A percentile compares a stretch with the other conserved stretches of the same genome.
phyloP scores from a whole-genome alignment of 163 green algal genomes.

The Chloromonas sp. region DNA sequence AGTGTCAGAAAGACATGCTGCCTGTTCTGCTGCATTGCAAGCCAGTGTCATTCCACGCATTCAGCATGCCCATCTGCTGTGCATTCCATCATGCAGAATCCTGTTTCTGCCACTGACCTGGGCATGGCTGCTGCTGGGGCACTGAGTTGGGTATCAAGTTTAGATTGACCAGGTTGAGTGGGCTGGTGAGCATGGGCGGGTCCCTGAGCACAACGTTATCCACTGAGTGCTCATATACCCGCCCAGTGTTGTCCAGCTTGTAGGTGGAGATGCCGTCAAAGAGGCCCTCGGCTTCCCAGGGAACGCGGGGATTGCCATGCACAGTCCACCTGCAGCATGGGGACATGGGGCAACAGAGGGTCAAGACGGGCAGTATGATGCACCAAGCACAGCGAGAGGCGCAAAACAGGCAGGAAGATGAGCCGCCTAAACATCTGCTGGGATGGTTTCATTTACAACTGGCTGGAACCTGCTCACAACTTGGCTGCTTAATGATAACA shows the following conservation, averaged over 20 bases:
- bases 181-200: conserved; percentile 24
- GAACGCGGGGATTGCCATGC: conserved; percentile 64
- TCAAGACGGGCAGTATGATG: conserved; percentile 12
- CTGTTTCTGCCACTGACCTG: background rate
- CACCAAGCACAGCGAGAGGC: background rate
- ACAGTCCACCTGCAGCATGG: conserved; percentile 34
- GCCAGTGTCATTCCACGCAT: no score
- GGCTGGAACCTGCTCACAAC: no score
- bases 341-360: conserved; percentile 5
- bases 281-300: conserved; percentile 77
- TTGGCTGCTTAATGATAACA: no score
- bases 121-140: conserved; percentile 18
- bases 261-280: conserved; percentile 92
- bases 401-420: no score
- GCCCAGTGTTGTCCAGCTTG: conserved; percentile 76
- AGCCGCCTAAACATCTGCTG: no score
- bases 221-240: conserved; percentile 84
- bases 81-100: no score
- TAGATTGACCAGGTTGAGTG: conserved; percentile 32
- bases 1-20: no score
- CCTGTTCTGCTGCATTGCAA: no score
- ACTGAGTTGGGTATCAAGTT: conserved; percentile 10
- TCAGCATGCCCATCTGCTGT: no score
- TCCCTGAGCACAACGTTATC: conserved; percentile 31
- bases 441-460: no score